A percentile compares a stretch with the other conserved stretches of the same genome.
These are phyloP conservation scores for Aureobasidium melanogenum DNA, from an alignment of 2,329 filamentous ascomycete species.

Conservation along the genomic window DNA sequence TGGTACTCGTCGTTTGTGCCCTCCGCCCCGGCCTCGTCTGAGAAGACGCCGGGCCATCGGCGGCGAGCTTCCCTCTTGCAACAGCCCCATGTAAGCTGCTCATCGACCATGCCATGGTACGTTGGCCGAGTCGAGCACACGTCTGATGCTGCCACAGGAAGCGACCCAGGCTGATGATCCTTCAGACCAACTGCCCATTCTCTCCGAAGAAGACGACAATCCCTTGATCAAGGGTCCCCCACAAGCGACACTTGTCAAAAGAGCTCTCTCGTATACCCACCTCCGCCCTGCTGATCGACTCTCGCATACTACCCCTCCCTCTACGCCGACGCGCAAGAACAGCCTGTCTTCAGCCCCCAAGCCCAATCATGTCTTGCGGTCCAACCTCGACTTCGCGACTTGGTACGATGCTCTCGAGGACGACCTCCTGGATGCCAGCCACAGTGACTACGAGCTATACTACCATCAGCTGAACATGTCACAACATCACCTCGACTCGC, in stretches of 20 bases:
- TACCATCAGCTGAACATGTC: conserved; percentile 73
- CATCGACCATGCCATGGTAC: conserved; percentile 23
- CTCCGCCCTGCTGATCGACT: conserved; percentile 50
- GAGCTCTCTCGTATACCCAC: conserved; percentile 71
- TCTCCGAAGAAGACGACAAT: conserved; percentile 49
- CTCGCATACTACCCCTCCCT: neutral
- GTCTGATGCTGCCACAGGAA: conserved; percentile 43
- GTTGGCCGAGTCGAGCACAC: conserved; percentile 17
- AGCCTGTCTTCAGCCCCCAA: conserved; percentile 16
- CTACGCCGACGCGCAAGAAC: conserved; percentile 30
- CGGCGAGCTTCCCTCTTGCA: conserved; percentile 60
- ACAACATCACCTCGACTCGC: conserved; percentile 68
- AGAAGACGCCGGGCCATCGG: conserved; percentile 46
- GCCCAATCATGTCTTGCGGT: conserved; percentile 37
- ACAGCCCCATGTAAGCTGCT: conserved; percentile 39
- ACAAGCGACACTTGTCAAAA: conserved; percentile 53
- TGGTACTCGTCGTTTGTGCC: conserved; percentile 70
- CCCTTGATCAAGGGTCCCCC: conserved; percentile 49
- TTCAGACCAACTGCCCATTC: conserved; percentile 48
- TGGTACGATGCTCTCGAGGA: conserved; percentile 54
- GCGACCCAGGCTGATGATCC: conserved; percentile 45
- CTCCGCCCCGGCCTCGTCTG: conserved; percentile 44
- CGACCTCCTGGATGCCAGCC: conserved; percentile 68
- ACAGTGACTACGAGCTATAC: conserved; percentile 75
- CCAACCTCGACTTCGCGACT: conserved; percentile 50